These are phyloP conservation scores for Skeletonema potamos DNA, from an alignment of 108 stramenopile species.

Conservation along the genomic window DNA sequence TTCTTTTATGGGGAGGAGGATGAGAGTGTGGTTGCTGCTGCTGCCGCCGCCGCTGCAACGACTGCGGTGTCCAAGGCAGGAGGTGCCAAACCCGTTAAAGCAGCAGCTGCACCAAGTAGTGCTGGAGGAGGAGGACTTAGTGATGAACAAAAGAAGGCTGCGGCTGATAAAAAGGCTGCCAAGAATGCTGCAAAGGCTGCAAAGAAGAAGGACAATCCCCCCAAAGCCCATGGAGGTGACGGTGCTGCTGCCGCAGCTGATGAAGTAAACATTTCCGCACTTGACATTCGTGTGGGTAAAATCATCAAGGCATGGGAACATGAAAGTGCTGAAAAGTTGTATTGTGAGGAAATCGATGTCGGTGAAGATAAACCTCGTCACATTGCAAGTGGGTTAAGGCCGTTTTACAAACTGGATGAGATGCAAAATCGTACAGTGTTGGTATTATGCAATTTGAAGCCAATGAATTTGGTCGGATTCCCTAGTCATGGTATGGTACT, in stretches of 20 bases:
- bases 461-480: constrained; percentile 86
- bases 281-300: constrained; percentile 93
- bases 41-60: neutral
- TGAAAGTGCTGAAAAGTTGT: constrained; percentile 94
- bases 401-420: constrained; percentile 87
- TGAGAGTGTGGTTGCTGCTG: constrained; percentile 34
- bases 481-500: constrained; percentile 92
- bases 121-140: constrained; percentile 26
- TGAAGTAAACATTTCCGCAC: constrained; percentile 58
- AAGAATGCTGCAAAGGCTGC: constrained; percentile 31
- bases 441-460: constrained; percentile 96
- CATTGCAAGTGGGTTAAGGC: constrained; percentile 93
- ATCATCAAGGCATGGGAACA: constrained; percentile 95
- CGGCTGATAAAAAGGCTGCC: constrained; percentile 41
- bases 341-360: constrained; percentile 95
- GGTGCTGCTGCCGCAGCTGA: constrained; percentile 10
- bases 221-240: constrained; percentile 26
- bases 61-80: neutral
- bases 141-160: constrained; percentile 55
- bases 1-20: constrained; percentile 78
- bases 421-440: constrained; percentile 82
- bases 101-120: constrained; percentile 5
- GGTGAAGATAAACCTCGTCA: constrained; percentile 86
- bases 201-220: constrained; percentile 36
- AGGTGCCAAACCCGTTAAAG: neutral